These are phyloP conservation scores for Vitis hybrid DNA, from an alignment of 177 flowering plant species.

Conservation along the genomic window DNA sequence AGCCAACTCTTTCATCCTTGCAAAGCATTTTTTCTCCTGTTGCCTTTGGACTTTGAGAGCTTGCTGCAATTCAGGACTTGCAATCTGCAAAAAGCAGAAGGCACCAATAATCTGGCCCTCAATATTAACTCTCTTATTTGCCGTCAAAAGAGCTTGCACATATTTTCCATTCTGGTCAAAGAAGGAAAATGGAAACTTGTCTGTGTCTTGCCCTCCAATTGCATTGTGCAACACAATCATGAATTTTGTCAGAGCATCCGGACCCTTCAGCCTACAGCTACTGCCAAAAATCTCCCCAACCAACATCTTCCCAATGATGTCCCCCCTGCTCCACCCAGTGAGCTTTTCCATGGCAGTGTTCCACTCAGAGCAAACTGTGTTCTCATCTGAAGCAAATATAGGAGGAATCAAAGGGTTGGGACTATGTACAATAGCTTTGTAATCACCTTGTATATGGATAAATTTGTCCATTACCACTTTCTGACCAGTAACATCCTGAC, in stretches of 20 bases:
- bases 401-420: slow-evolving; percentile 79
- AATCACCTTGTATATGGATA: slow-evolving; percentile 70
- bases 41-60: slow-evolving; percentile 53
- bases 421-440: slow-evolving; percentile 73
- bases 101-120: slow-evolving; percentile 63
- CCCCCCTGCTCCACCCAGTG: slow-evolving; percentile 66
- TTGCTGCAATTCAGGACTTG: slow-evolving; percentile 68
- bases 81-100: slow-evolving; percentile 75
- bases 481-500: slow-evolving; percentile 76
- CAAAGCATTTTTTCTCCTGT: slow-evolving; percentile 46
- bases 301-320: slow-evolving; percentile 61
- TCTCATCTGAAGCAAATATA: slow-evolving; percentile 76
- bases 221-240: slow-evolving; percentile 76
- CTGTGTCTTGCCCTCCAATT: slow-evolving; percentile 65
- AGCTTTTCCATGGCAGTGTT: slow-evolving; percentile 77
- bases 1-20: slow-evolving; percentile 65
- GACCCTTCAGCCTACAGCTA: slow-evolving; percentile 63
- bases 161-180: slow-evolving; percentile 55
- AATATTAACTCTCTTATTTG: slow-evolving; percentile 65
- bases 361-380: slow-evolving; percentile 79
- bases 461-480: slow-evolving; percentile 75
- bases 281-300: slow-evolving; percentile 78
- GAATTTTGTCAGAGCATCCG: slow-evolving; percentile 69
- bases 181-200: slow-evolving; percentile 58
- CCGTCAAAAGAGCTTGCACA: slow-evolving; percentile 68